Conservation (phyloP, 306 rosid genomes). For the Carpinus viminea region DNA sequence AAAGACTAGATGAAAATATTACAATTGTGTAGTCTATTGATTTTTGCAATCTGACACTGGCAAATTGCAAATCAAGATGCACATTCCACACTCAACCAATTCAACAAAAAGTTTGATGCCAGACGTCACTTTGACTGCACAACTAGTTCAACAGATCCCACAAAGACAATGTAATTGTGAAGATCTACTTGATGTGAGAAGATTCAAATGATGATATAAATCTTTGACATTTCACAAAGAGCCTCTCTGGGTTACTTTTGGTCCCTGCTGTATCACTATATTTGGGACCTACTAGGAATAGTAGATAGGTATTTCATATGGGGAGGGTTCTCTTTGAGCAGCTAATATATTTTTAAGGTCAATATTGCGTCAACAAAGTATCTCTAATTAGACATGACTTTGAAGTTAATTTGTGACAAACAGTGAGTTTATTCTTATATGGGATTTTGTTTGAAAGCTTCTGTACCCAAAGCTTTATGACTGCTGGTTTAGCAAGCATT, state of each 20-base stretch:
- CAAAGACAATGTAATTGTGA: background rate
- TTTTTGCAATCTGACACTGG: background rate
- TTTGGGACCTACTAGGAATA: background rate
- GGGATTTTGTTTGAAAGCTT: background rate
- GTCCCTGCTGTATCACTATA: background rate
- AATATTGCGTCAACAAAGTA: background rate
- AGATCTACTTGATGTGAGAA: background rate
- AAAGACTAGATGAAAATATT: background rate
- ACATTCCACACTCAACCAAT: background rate
- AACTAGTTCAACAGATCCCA: background rate
- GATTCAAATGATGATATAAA: background rate
- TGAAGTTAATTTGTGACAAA: background rate
- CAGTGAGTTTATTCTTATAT: background rate
- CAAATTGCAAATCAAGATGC: background rate
- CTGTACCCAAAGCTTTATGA: background rate
- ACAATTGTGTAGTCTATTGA: background rate
- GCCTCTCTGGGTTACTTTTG: background rate
- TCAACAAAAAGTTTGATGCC: background rate
- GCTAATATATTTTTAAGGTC: background rate
- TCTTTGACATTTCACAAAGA: background rate
- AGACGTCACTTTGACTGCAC: background rate
- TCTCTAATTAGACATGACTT: background rate
- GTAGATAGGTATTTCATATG: background rate
- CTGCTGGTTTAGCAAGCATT: background rate
- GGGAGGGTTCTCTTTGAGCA: slow-evolving; percentile 1